These are phyloP conservation scores for Lactifluus hygrophoroides DNA, from an alignment of 768 basidiomycete genomes.

Conservation along the genomic window DNA sequence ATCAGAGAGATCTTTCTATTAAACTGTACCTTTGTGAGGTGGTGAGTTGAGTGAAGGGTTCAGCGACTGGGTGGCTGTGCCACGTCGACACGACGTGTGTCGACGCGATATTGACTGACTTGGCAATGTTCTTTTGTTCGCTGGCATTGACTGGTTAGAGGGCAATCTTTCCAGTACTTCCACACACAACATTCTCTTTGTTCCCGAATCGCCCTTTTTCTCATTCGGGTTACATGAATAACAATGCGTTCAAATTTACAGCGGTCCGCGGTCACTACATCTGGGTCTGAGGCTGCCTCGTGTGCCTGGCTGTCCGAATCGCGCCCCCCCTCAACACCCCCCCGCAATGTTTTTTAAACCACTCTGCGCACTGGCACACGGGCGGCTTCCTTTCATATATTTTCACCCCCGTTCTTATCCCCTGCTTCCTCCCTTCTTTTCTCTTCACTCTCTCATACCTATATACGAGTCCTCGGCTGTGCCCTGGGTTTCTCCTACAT, in stretches of 20 bases:
- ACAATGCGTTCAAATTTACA: background rate
- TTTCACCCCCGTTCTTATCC: background rate
- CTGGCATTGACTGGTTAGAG: no score
- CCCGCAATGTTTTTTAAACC: conserved; percentile 4
- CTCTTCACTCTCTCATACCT: background rate
- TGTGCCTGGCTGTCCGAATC: background rate
- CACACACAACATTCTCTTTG: no score
- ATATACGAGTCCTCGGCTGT: conserved; percentile 13
- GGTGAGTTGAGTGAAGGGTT: background rate
- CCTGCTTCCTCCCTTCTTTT: background rate
- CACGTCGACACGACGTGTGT: no score
- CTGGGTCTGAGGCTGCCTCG: conserved; percentile 8
- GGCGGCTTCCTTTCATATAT: background rate
- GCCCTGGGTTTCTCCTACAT: conserved; percentile 21
- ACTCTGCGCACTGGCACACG: background rate
- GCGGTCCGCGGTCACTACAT: background rate
- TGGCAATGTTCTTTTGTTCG: no score
- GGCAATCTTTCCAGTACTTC: no score
- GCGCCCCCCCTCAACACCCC: background rate
- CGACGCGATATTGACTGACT: no score
- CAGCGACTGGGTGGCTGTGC: background rate
- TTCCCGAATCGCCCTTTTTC: background rate
- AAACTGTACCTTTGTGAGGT: no score
- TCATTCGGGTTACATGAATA: background rate
- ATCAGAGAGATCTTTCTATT: no score